Percentiles rank a stretch among this genome's conserved stretches.
Evolutionary conservation across 2,329 filamentous ascomycete species (phyloP).

Genomic region (Immersiporthe knoxdaviesiana): DNA sequence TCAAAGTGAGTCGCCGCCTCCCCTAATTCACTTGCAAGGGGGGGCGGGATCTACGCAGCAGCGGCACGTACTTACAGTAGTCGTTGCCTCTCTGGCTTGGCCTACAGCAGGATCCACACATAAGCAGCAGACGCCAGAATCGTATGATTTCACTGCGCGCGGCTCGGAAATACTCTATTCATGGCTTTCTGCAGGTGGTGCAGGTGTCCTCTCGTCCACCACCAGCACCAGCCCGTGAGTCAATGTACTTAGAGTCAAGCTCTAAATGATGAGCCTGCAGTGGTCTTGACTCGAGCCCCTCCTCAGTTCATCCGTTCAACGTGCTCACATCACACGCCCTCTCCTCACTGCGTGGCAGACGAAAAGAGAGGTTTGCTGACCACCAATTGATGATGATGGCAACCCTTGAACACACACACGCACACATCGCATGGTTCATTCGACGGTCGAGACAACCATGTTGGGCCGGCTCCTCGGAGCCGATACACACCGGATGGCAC

Average conservation of each 20-base stretch:
- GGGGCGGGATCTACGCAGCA: conserved; percentile 2
- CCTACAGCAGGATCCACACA: background rate
- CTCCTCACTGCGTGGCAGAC: background rate
- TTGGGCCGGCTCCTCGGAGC: background rate
- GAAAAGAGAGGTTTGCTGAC: background rate
- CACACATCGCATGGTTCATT: background rate
- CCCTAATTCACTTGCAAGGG: conserved; percentile 5
- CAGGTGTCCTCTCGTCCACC: too few relatives aligned
- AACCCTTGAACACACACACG: background rate
- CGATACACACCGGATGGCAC: background rate
- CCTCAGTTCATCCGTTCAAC: background rate
- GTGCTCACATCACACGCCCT: too few relatives aligned
- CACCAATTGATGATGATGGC: background rate
- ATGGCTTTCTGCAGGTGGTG: too few relatives aligned
- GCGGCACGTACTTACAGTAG: too few relatives aligned
- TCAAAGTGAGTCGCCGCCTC: background rate
- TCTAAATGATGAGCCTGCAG: background rate
- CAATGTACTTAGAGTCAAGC: too few relatives aligned
- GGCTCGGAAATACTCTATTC: conserved; percentile 3
- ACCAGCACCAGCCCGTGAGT: background rate
- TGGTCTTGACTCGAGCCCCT: background rate
- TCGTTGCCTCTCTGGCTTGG: background rate
- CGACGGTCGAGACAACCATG: background rate
- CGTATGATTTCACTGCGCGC: conserved; percentile 1
- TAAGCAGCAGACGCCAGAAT: background rate